These are phyloP conservation scores for Colletotrichum sp. DNA, from an alignment of 2,329 filamentous ascomycete genomes.

Conservation along the genomic window DNA sequence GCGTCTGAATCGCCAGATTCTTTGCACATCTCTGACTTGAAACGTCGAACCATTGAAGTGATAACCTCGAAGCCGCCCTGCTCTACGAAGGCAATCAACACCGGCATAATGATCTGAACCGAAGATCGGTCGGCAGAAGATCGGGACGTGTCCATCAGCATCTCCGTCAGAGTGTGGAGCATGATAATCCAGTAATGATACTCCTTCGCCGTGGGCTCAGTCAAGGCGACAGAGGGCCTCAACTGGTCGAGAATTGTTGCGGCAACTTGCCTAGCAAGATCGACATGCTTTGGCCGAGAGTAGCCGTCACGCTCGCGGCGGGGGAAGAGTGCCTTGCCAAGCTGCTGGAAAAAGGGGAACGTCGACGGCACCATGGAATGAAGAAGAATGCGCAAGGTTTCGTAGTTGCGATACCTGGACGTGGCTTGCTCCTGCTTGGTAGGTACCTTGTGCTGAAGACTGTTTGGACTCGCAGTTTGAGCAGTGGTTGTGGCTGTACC, in stretches of 20 bases:
- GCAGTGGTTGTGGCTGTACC: constrained; percentile 29
- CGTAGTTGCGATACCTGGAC: constrained; percentile 72
- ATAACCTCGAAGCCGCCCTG: constrained; percentile 76
- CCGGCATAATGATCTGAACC: constrained; percentile 69
- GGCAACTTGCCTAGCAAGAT: constrained; percentile 70
- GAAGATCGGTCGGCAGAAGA: constrained; percentile 54
- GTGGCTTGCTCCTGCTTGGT: constrained; percentile 48
- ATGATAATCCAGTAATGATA: constrained; percentile 85
- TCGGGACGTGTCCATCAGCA: constrained; percentile 69
- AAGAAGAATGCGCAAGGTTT: constrained; percentile 76
- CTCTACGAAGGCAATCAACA: constrained; percentile 87
- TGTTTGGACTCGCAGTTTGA: constrained; percentile 19
- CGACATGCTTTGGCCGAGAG: constrained; percentile 56
- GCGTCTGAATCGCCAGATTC: constrained; percentile 25
- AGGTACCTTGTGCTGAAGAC: constrained; percentile 36
- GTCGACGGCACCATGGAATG: constrained; percentile 79
- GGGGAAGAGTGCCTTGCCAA: constrained; percentile 81
- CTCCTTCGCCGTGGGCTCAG: constrained; percentile 61
- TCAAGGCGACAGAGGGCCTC: constrained; percentile 46
- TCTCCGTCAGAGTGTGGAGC: constrained; percentile 76
- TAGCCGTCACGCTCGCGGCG: constrained; percentile 74
- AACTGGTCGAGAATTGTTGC: constrained; percentile 73
- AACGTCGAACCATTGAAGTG: constrained; percentile 73
- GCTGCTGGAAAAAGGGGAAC: constrained; percentile 83
- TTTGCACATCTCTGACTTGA: constrained; percentile 61